Conservation (phyloP, 2,329 filamentous ascomycete species). For the Trichoderma sp. region DNA sequence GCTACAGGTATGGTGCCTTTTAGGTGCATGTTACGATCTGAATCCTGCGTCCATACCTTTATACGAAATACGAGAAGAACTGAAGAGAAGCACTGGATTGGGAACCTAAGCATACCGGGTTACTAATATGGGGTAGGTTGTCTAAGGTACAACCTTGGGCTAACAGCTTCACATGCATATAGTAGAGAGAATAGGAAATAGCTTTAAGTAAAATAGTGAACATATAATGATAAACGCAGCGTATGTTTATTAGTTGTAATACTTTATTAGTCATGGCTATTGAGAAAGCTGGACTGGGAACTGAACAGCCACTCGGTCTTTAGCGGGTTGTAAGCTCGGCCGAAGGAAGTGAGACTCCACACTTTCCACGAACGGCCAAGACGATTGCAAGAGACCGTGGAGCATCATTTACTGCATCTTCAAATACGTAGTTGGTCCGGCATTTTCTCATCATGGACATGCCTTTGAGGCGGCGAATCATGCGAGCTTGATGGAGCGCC, state of each 20-base stretch:
- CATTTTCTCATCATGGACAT: background rate
- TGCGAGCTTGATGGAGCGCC: background rate
- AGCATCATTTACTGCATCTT: background rate
- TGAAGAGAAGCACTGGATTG: background rate
- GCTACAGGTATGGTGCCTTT: background rate
- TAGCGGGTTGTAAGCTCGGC: slow-evolving; percentile 7
- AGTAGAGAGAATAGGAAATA: background rate
- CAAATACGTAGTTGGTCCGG: background rate
- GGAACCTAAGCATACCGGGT: background rate
- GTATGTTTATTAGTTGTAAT: background rate
- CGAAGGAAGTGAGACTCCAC: background rate
- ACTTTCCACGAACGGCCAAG: background rate
- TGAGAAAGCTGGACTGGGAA: background rate
- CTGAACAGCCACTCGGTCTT: background rate
- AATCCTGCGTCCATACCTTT: background rate
- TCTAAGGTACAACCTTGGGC: background rate
- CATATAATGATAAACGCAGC: background rate
- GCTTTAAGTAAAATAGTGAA: background rate
- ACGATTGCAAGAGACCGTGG: background rate
- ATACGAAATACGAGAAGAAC: background rate
- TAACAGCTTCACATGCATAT: background rate
- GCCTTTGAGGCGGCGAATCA: background rate
- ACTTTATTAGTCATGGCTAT: background rate
- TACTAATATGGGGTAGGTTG: background rate
- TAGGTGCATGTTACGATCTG: background rate